phyloP scores from a whole-genome alignment of 345 rosid genomes.

The Lepidium didymum region DNA sequence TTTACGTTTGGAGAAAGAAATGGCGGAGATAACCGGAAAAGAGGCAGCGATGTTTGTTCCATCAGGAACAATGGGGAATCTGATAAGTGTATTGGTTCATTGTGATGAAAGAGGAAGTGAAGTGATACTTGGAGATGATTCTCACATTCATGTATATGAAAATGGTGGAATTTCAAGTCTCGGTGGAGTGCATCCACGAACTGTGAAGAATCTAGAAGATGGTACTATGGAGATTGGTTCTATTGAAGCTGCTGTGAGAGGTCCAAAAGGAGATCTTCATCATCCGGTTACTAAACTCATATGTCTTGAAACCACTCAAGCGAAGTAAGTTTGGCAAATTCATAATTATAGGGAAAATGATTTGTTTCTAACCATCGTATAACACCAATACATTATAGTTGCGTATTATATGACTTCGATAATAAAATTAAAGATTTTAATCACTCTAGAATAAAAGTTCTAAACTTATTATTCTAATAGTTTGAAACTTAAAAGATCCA shows the following conservation, averaged over 20 bases:
- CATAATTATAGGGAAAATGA: no score
- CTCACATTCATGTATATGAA: conserved; percentile 74
- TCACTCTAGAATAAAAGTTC: no score
- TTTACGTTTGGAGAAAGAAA: conserved; percentile 49
- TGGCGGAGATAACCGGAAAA: conserved; percentile 70
- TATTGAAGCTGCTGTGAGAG: conserved; percentile 75
- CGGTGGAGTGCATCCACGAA: conserved; percentile 85
- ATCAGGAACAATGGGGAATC: conserved; percentile 96
- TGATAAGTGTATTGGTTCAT: conserved; percentile 82
- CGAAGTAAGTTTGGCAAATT: conserved; percentile 46
- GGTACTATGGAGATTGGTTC: conserved; percentile 70
- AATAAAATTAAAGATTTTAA: no score
- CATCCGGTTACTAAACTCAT: conserved; percentile 84
- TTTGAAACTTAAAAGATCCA: no score
- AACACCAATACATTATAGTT: no score
- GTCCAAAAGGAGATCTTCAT: conserved; percentile 60
- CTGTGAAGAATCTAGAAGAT: conserved; percentile 68
- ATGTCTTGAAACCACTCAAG: conserved; percentile 89
- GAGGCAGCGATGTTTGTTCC: conserved; percentile 90
- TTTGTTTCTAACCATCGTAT: no score
- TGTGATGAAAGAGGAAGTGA: conserved; percentile 91
- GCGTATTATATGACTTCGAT: no score
- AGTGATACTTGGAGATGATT: conserved; percentile 80
- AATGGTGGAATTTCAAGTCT: conserved; percentile 84
- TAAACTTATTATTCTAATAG: no score